Percentiles rank a stretch among this genome's conserved stretches.
Evolutionary conservation across 148 eudicot species (phyloP).

Genomic region (Rhododendron henanense): DNA sequence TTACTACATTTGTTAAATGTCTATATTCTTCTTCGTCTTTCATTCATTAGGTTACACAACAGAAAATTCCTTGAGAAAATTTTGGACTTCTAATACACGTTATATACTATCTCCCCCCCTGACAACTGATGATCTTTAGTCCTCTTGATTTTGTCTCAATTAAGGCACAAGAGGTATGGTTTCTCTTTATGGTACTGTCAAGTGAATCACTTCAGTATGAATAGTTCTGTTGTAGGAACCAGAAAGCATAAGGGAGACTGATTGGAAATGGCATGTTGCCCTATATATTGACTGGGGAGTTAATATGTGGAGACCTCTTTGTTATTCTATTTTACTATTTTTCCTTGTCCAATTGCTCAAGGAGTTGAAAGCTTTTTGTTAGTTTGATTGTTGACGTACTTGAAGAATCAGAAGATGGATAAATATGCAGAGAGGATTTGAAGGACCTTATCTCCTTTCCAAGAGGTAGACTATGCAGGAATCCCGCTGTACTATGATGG

Average conservation of each 20-base stretch:
- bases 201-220: background rate
- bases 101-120: background rate
- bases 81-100: too few relatives aligned
- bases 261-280: background rate
- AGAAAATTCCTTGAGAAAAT: background rate
- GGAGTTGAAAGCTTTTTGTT: background rate
- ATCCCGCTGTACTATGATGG: background rate
- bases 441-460: background rate
- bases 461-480: background rate
- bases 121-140: background rate
- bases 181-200: background rate
- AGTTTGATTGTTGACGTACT: background rate
- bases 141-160: background rate
- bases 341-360: background rate
- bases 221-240: background rate
- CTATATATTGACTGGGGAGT: background rate
- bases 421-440: background rate
- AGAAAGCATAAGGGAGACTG: background rate
- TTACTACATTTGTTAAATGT: background rate
- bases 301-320: background rate
- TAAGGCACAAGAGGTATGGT: background rate
- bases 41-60: background rate
- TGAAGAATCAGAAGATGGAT: background rate
- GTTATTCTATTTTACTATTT: background rate
- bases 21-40: background rate